phyloP scores from a whole-genome alignment of 2,329 filamentous ascomycete species.

The Fusarium sp. region DNA sequence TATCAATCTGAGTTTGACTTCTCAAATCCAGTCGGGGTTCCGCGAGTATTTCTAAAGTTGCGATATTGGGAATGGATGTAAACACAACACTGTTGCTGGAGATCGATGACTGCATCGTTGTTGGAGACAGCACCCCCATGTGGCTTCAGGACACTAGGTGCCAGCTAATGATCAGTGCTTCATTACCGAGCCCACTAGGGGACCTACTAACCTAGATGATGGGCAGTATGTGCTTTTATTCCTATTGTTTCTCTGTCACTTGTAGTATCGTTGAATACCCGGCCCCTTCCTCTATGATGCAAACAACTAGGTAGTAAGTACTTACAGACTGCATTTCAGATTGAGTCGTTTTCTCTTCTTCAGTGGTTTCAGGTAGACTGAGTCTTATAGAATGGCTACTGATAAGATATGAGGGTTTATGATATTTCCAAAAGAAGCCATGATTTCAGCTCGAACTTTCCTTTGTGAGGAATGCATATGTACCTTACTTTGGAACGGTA shows the following conservation, averaged over 20 bases:
- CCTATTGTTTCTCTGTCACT: slow-evolving; percentile 19
- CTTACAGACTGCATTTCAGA: background rate
- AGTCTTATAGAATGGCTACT: background rate
- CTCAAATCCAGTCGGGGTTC: background rate
- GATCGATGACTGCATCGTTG: background rate
- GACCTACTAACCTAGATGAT: slow-evolving; percentile 11
- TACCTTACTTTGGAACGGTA: background rate
- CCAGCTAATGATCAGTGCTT: slow-evolving; percentile 39
- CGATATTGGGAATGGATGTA: background rate
- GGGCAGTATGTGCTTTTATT: slow-evolving; percentile 9
- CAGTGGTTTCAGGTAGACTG: background rate
- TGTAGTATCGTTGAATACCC: background rate
- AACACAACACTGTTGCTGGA: no score
- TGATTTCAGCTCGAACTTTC: background rate
- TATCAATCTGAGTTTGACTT: background rate
- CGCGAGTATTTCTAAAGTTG: background rate
- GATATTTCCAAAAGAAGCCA: background rate
- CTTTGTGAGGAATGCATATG: background rate
- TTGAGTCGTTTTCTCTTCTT: background rate
- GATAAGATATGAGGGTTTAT: background rate
- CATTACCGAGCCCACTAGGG: slow-evolving; percentile 34
- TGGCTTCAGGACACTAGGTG: slow-evolving; percentile 35
- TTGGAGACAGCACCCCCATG: slow-evolving; percentile 27
- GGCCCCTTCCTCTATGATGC: background rate
- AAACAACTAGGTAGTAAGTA: background rate